These are phyloP conservation scores for Diaporthe batatas DNA, from an alignment of 2,329 filamentous ascomycete species.

Conservation along the genomic window DNA sequence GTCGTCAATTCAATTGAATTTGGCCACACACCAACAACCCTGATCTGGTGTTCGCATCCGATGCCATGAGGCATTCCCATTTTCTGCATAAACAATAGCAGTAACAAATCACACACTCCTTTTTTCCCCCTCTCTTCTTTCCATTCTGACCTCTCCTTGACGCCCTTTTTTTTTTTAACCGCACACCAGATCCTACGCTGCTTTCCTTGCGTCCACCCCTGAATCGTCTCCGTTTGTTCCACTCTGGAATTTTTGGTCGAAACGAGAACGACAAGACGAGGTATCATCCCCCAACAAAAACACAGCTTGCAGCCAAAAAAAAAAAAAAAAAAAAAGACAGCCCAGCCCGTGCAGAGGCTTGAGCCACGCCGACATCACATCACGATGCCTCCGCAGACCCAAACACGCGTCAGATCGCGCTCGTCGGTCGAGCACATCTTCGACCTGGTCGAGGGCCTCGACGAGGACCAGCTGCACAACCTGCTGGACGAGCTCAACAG, in stretches of 20 bases:
- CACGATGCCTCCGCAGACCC: constrained; percentile 43
- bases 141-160: constrained; percentile 23
- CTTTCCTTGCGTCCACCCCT: constrained; percentile 18
- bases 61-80: constrained; percentile 33
- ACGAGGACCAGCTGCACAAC: constrained; percentile 47
- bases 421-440: constrained; percentile 50
- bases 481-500: constrained; percentile 49
- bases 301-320: background rate
- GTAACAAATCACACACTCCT: constrained; percentile 17
- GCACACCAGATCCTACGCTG: background rate
- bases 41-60: background rate
- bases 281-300: background rate
- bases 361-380: constrained; percentile 36
- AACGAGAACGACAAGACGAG: constrained; percentile 10
- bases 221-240: background rate
- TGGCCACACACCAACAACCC: background rate
- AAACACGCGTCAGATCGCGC: constrained; percentile 46
- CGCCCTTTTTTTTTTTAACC: background rate
- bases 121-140: constrained; percentile 6
- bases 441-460: constrained; percentile 48
- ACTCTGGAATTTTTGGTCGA: background rate
- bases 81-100: constrained; percentile 33
- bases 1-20: constrained; percentile 9
- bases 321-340: too few species aligned
- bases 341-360: background rate